phyloP scores from a whole-genome alignment of 768 basidiomycete genomes.

The Trametes villosa region DNA sequence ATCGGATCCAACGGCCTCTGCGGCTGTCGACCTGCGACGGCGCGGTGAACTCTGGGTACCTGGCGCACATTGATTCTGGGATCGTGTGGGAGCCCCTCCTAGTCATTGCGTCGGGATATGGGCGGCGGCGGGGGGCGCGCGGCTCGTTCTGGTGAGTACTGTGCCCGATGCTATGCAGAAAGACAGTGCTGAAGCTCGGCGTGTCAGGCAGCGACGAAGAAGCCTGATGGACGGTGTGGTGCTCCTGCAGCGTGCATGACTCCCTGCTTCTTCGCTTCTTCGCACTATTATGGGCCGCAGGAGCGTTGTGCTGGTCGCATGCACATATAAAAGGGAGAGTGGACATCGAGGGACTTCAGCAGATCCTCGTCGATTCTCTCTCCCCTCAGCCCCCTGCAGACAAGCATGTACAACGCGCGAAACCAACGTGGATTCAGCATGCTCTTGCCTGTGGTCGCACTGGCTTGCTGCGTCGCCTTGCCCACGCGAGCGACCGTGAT shows the following conservation, averaged over 20 bases:
- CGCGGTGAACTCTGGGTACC: background rate
- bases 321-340: constrained; percentile 3
- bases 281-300: constrained; percentile 11
- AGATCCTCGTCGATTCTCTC: background rate
- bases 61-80: background rate
- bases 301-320: constrained; percentile 2
- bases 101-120: background rate
- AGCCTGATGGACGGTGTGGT: constrained; percentile 15
- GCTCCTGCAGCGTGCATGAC: constrained; percentile 13
- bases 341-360: background rate
- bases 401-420: constrained; percentile 1
- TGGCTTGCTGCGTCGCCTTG: background rate
- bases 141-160: constrained; percentile 1
- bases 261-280: constrained; percentile 11
- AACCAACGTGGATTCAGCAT: background rate
- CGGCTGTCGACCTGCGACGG: background rate
- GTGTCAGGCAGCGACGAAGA: constrained; percentile 13
- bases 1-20: background rate
- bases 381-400: background rate
- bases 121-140: background rate
- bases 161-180: background rate
- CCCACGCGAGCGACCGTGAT: background rate
- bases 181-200: constrained; percentile 4
- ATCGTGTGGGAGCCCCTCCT: constrained; percentile 1
- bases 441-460: constrained; percentile 2